Percentiles rank a stretch among this genome's conserved stretches.
Conservation (phyloP, 73 alveolate species). For the Diophrys appendiculata region DNA sequence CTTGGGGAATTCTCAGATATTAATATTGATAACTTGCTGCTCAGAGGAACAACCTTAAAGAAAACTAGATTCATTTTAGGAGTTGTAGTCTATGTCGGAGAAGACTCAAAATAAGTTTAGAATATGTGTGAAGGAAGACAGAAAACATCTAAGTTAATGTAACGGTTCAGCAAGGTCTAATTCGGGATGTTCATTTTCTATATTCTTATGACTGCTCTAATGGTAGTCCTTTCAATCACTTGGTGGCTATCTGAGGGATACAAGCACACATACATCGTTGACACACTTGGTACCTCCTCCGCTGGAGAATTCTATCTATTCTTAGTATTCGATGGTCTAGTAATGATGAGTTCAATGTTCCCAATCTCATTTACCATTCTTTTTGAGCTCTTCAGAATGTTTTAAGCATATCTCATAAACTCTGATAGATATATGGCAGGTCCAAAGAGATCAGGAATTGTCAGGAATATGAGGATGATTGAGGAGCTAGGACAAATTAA, state of each 20-base stretch:
- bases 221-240: not conserved
- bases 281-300: not conserved
- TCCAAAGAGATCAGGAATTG: not conserved
- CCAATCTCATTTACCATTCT: not conserved
- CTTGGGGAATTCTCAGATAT: not conserved
- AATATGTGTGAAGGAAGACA: not conserved
- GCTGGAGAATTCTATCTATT: not conserved
- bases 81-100: constrained; percentile 90
- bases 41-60: constrained; percentile 92
- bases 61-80: constrained; percentile 89
- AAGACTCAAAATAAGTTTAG: constrained; percentile 71
- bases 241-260: not conserved
- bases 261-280: not conserved
- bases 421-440: not conserved
- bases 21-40: constrained; percentile 77
- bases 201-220: no score
- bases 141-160: not conserved
- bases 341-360: not conserved
- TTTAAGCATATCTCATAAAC: not conserved
- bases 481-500: constrained; percentile 94
- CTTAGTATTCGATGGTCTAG: not conserved
- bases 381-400: not conserved
- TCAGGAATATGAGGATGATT: constrained; percentile 3
- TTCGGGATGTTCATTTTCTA: not conserved
- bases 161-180: not conserved